Base-by-base conservation (phyloP, 768 basidiomycete species). In the Filobasidium floriforme region DNA sequence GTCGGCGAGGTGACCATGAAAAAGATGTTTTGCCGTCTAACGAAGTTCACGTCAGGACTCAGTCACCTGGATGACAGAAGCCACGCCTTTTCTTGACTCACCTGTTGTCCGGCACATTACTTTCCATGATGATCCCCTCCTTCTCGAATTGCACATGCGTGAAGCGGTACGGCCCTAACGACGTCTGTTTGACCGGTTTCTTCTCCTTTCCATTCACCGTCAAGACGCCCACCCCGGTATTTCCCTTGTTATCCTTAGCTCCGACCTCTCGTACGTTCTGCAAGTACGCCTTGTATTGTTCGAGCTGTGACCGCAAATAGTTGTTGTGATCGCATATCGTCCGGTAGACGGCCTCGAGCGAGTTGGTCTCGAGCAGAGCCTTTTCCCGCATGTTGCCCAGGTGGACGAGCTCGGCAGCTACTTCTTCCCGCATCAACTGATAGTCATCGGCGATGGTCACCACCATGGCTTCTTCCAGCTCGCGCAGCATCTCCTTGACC, bases 251-350 rank as follows among this genome's bases (percentile, higher is more conserved):
- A 70, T 92, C 91, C 78, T 91, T 92, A 60, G 86, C 83, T 55
- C 90, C 85, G 9, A 89, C 93, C 66, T 92, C 82, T 19, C 96
- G 88, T 29, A 98, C 96, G 76, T 99, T 99, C 82, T 94, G 92
- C 18, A 99, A 82, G 79, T 99, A 99, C 11, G 93, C 92, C 82
- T 99, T 99, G 85, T 99, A 99, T 82, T 97, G 93, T 79, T 99
- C 96, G 70, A 99, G 84, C 80, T 99, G 96, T 37, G 86, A 86
- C 57, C 94, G 85, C 79, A 99, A 83, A 79, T 98, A 99, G 77
- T 90, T 90, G 82, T 99, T 99, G 81, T 99, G 96, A 77, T 98
- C 96, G 78, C 92, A 88, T 71, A 99, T 99, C 22, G 94, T 99
- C 85, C 97, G 96, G 86, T 93, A 99, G 29, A 99, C 96, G 7